These are phyloP conservation scores for Lupinus albus DNA, from an alignment of 306 rosid species.

Conservation along the genomic window DNA sequence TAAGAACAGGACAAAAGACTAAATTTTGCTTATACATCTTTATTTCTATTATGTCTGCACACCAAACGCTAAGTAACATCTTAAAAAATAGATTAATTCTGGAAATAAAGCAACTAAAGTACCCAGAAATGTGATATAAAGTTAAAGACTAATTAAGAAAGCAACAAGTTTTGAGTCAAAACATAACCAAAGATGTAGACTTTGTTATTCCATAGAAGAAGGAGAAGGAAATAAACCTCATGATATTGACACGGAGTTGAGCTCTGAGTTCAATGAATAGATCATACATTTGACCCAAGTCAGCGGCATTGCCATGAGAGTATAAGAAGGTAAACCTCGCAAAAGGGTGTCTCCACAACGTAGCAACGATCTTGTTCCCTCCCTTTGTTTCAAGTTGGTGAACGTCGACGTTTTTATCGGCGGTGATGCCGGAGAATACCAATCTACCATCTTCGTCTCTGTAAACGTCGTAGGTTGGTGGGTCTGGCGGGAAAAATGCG, in stretches of 20 bases:
- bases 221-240: slow-evolving; percentile 55
- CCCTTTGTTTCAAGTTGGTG: slow-evolving; percentile 69
- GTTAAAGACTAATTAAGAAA: slow-evolving; percentile 21
- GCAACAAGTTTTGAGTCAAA: slow-evolving; percentile 4
- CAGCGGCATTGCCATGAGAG: slow-evolving; percentile 99
- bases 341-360: slow-evolving; percentile 85
- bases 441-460: slow-evolving; percentile 58
- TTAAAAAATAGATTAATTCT: no score
- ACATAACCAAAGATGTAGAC: slow-evolving; percentile 17
- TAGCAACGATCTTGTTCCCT: slow-evolving; percentile 81
- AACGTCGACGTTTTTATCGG: slow-evolving; percentile 70
- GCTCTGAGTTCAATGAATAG: slow-evolving; percentile 95
- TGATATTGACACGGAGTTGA: slow-evolving; percentile 92
- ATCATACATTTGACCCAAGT: slow-evolving; percentile 92
- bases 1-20: no score
- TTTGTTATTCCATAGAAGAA: not conserved
- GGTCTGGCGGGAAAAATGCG: slow-evolving; percentile 98
- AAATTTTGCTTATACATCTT: no score
- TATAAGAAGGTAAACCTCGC: slow-evolving; percentile 83
- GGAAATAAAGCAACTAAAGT: no score
- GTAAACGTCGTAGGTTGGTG: slow-evolving; percentile 76
- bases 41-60: no score
- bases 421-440: slow-evolving; percentile 69
- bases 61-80: not conserved
- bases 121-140: not conserved